These are phyloP conservation scores for Ceratopteris richardii DNA, from an alignment of 75 land plant genomes.

Conservation along the genomic window DNA sequence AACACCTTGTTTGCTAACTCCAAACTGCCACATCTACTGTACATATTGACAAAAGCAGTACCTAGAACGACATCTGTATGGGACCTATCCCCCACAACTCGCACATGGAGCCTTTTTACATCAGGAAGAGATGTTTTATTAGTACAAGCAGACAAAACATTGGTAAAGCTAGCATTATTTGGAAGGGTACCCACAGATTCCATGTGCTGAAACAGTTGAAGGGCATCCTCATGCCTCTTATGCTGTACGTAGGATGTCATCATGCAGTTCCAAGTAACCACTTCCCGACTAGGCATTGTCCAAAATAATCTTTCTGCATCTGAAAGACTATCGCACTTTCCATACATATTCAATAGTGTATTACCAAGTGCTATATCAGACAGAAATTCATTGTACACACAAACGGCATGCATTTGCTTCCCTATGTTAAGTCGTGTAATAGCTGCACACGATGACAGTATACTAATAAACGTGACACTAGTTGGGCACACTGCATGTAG, in stretches of 20 bases:
- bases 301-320: not conserved
- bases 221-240: not conserved
- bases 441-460: too few relatives aligned
- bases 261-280: not conserved
- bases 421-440: too few relatives aligned
- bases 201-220: slow-evolving; percentile 19
- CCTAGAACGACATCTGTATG: slow-evolving; percentile 21
- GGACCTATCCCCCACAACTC: slow-evolving; percentile 19
- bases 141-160: slow-evolving; percentile 26
- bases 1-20: not conserved
- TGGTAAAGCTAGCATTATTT: slow-evolving; percentile 31
- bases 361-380: too few relatives aligned
- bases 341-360: not conserved
- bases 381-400: too few relatives aligned
- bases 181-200: slow-evolving; percentile 10
- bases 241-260: not conserved
- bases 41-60: slow-evolving; percentile 29
- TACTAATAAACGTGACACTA: too few relatives aligned
- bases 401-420: too few relatives aligned
- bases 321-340: not conserved
- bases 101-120: slow-evolving; percentile 24
- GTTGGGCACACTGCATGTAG: too few relatives aligned
- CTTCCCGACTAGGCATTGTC: slow-evolving; percentile 4
- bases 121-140: slow-evolving; percentile 9
- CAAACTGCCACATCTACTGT: not conserved